A percentile compares a stretch with the other conserved stretches of the same genome.
These are phyloP conservation scores for Plasmodium billcollinsi DNA, from an alignment of 169 alveolate species.

Conservation along the genomic window DNA sequence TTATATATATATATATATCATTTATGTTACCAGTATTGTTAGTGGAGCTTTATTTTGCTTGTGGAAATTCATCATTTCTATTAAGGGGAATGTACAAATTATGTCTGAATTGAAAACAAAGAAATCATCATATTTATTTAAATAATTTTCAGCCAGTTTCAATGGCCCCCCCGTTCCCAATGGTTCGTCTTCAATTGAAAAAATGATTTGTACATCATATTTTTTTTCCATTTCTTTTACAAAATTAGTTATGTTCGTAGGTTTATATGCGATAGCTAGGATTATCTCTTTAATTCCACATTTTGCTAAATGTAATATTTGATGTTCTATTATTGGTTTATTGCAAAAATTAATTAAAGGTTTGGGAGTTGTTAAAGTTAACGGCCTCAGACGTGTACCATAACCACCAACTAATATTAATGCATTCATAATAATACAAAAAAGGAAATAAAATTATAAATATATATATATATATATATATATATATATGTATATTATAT, in stretches of 20 bases:
- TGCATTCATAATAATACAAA: constrained; percentile 94
- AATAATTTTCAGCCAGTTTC: constrained; percentile 90
- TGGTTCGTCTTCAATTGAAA: constrained; percentile 96
- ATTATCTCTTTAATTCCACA: constrained; percentile 91
- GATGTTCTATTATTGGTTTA: constrained; percentile 94
- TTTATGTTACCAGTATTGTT: constrained; percentile 87
- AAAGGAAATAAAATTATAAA: not conserved
- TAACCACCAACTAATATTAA: constrained; percentile 98
- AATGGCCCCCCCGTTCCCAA: constrained; percentile 98
- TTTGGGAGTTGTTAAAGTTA: constrained; percentile 97
- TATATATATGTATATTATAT: too few relatives aligned
- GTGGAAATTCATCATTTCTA: constrained; percentile 94
- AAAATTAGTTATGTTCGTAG: constrained; percentile 86
- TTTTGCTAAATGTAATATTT: constrained; percentile 80
- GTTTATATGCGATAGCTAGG: constrained; percentile 92
- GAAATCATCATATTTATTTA: constrained; percentile 91
- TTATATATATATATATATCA: constrained; percentile 7
- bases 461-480: too few relatives aligned
- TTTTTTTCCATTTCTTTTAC: constrained; percentile 86
- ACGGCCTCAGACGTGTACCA: constrained; percentile 99
- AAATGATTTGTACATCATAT: constrained; percentile 92
- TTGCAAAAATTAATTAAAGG: constrained; percentile 97
- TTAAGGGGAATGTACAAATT: constrained; percentile 96
- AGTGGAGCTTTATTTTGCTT: constrained; percentile 92
- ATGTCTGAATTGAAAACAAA: constrained; percentile 97